Evolutionary conservation across 257 asterid genomes (phyloP), one percentile per base, ranked within the genome.

Genomic region (Asclepias syriaca): DNA sequence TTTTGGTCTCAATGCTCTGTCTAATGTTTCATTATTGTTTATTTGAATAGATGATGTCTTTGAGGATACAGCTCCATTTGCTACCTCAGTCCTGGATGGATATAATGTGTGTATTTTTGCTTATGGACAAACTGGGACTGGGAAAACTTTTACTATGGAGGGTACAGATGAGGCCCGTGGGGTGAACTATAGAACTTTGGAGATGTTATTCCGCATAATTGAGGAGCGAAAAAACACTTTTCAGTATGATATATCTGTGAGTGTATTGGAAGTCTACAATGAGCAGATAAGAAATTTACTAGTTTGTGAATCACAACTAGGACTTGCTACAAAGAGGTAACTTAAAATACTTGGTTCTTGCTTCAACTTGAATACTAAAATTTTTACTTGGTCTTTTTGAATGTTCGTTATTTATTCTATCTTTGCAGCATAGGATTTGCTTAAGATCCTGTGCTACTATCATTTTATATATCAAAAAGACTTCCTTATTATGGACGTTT

Each of bases 41-140:
- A 70, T 74, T 40, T 45, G 72, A 53, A 73, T 79, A 94, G 99
- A 70, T 83, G 96, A 85, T 64, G 95, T 95, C 65, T 95, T 92
- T 74, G 95, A 87, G 88, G 99, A 92, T 72, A 90, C 96, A 39
- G 90, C 95, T 6, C 95, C 94, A 24, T 85, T 95, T 54, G 99
- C 92, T 51, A 85, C 85, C 75, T 92, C 97, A 21, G 99, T 92
- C 79, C 85, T 95, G 34, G 99, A 95, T 77, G 99, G 98, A 74
- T 92, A 87, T 80, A 90, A 90, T 57, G 98, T 85, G 13, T 95
- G 97, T 82, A 83, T 95, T 69, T 92, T 95, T 81, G 99, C 99
- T 49, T 95, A 92, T 56, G 99, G 99, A 0, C 99, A 95, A 85
- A 95, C 99, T 0, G 99, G 98, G 72, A 90, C 96, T 0, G 99